Evolutionary conservation across 495 filamentous ascomycete species (phyloP).

Genomic region (Lophiostoma macrostomum): DNA sequence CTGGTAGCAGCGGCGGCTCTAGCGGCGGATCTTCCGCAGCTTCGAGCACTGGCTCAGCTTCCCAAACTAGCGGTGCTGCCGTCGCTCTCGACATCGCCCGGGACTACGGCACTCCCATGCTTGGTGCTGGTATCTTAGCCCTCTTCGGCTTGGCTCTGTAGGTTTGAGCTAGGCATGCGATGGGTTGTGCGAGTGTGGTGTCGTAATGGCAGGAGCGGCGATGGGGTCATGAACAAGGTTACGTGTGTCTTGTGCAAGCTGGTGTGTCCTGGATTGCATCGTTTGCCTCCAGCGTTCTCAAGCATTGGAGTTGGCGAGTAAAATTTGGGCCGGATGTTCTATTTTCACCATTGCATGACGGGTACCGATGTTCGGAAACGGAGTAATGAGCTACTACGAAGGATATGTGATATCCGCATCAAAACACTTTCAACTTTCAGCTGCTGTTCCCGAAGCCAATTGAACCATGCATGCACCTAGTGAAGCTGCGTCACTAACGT

Average conservation of each 20-base stretch:
- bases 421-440: neutral
- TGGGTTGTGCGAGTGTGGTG: conserved; percentile 7
- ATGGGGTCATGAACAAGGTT: neutral
- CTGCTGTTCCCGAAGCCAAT: conserved; percentile 1
- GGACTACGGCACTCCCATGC: conserved; percentile 50
- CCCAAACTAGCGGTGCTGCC: conserved; percentile 40
- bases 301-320: conserved; percentile 21
- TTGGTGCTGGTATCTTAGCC: conserved; percentile 49
- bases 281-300: conserved; percentile 16
- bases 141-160: conserved; percentile 53
- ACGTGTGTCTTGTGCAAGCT: neutral
- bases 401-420: conserved; percentile 18
- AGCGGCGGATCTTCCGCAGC: conserved; percentile 16
- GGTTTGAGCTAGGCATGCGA: conserved; percentile 10
- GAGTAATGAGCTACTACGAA: conserved; percentile 16
- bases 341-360: conserved; percentile 3
- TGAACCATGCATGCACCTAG: neutral
- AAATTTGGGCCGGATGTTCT: conserved; percentile 2
- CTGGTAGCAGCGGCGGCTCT: neutral
- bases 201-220: neutral
- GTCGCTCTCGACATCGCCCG: conserved; percentile 41
- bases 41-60: conserved; percentile 17
- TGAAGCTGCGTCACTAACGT: neutral
- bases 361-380: neutral
- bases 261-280: conserved; percentile 3